These are phyloP conservation scores for Talaromyces sp. DNA, from an alignment of 2,329 filamentous ascomycete genomes.

Conservation along the genomic window DNA sequence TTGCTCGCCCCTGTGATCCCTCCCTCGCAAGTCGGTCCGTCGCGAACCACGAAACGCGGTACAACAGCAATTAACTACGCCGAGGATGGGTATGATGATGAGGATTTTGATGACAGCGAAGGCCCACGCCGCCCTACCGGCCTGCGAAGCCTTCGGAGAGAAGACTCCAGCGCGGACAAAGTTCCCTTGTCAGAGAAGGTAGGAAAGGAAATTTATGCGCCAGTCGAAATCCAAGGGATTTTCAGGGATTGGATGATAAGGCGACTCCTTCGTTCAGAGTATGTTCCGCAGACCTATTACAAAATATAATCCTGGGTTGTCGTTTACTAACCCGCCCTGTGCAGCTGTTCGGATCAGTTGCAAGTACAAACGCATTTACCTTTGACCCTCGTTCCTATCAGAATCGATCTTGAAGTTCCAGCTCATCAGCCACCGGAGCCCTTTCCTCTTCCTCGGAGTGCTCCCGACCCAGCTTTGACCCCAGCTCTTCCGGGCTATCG, in stretches of 20 bases:
- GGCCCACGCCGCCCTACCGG: conserved; percentile 69
- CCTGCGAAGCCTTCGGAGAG: conserved; percentile 67
- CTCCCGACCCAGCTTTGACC: conserved; percentile 44
- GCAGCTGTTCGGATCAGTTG: conserved; percentile 52
- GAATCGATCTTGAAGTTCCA: conserved; percentile 89
- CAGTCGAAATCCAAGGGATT: conserved; percentile 80
- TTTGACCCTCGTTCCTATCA: conserved; percentile 86
- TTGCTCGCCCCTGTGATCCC: conserved; percentile 80
- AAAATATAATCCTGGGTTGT: not conserved
- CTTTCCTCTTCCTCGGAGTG: conserved; percentile 39
- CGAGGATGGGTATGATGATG: conserved; percentile 85
- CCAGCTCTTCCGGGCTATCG: conserved; percentile 72
- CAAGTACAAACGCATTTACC: conserved; percentile 69
- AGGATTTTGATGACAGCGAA: conserved; percentile 58
- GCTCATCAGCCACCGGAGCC: conserved; percentile 51
- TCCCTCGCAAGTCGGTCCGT: conserved; percentile 58
- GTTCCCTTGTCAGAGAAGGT: conserved; percentile 66
- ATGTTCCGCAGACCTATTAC: conserved; percentile 16
- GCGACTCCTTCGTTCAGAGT: conserved; percentile 43
- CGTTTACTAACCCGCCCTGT: conserved; percentile 7
- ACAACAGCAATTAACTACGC: conserved; percentile 97
- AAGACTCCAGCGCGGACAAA: conserved; percentile 61
- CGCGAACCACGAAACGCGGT: conserved; percentile 92
- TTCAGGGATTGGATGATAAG: conserved; percentile 96
- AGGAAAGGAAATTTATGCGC: conserved; percentile 72